Percentiles rank a stretch among this genome's conserved stretches.
These are phyloP conservation scores for Angophora floribunda DNA, from an alignment of 345 rosid species.

Conservation along the genomic window DNA sequence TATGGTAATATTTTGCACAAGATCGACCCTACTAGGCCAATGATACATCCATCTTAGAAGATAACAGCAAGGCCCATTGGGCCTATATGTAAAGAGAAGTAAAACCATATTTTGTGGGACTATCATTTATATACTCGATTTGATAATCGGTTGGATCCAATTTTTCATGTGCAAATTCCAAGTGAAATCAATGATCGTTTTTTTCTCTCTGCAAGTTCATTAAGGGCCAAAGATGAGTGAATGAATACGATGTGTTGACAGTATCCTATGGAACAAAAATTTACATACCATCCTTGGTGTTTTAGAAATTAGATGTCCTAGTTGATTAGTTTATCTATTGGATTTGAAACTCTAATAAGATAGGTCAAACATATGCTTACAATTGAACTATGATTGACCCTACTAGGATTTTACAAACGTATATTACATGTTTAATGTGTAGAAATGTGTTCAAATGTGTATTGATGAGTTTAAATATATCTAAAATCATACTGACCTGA, in stretches of 20 bases:
- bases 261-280: neutral
- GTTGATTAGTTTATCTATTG: neutral
- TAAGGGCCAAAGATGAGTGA: neutral
- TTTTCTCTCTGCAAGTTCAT: neutral
- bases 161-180: neutral
- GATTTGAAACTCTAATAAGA: neutral
- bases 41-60: neutral
- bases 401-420: fast-evolving
- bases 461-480: neutral
- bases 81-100: neutral
- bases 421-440: neutral
- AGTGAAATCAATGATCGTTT: neutral
- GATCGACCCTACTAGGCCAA: neutral
- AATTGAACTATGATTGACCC: neutral
- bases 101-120: neutral
- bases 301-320: neutral
- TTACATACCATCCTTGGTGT: neutral
- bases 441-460: neutral
- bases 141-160: neutral
- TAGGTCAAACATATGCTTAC: neutral
- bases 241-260: neutral
- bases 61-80: neutral
- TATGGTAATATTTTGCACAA: neutral
- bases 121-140: fast-evolving
- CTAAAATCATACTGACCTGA: neutral